Base-by-base conservation (phyloP, 1,284 basidiomycete genomes). In the Kalmanozyma brasiliensis region DNA sequence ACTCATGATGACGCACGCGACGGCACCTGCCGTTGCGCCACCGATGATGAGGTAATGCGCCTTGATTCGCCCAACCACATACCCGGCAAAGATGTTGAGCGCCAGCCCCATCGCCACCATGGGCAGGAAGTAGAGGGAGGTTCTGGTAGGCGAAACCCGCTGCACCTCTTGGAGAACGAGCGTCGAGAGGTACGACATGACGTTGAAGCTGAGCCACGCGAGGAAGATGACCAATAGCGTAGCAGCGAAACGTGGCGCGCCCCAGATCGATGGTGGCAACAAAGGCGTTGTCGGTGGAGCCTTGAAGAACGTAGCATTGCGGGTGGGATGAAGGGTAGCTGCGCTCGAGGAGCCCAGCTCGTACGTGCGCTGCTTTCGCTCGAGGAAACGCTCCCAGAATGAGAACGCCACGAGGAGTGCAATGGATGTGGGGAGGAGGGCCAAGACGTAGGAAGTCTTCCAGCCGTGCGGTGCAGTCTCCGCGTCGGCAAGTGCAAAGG, bases 401-500 rank as follows among this genome's bases (percentile, higher is more conserved):
- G 90, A 72, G 83, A 93, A 93, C 1, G 83, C 71, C 2, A 79
- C 83, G 14, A 91, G 73, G 16, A 91, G 76, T 13, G 89, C 2
- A 4, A 90, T 82, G 16, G 90, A 88, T 26, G 89, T 64, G 38
- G 91, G 84, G 13, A 93, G 84, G 11, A 91, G 84, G 0, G 86
- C 81, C 26, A 85, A 81, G 41, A 86, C 84, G 79, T 76, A 67
- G 10, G 86, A 84, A 0, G 90, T 91, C 46, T 81, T 84, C 91
- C 91, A 94, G n/a, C 88, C 86, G 11, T 88, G 67, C 0, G 88
- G 86, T 0, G 90, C 91, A 9, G 86, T 83, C 40, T 87, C 86
- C 1, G 90, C 92, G 75, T 92, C 88, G 41, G 89, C 88, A 1
- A 95, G 86, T 0, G 89, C 88, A 75, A 94, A 94, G 11, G 91